Evolutionary conservation across 352 stramenopile species (phyloP).

Genomic region (Phytophthora cryptogea): DNA sequence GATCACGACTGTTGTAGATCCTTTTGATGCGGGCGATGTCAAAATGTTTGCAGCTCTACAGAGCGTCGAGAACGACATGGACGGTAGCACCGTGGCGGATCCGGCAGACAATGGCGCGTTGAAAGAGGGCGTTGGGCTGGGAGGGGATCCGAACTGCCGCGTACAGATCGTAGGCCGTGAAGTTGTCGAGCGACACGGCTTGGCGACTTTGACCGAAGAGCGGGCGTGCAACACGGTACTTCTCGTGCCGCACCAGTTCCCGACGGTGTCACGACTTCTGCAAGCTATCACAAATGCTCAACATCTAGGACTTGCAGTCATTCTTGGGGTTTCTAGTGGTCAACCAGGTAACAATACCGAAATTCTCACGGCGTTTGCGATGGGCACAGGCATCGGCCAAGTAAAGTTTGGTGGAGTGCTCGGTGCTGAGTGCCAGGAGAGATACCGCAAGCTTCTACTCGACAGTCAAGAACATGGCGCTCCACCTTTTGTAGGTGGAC

Average conservation of each 20-base stretch:
- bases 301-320: conserved; percentile 54
- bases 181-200: conserved; percentile 38
- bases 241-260: conserved; percentile 56
- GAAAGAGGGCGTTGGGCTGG: conserved; percentile 27
- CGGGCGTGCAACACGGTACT: conserved; percentile 67
- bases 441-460: conserved; percentile 66
- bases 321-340: conserved; percentile 46
- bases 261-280: conserved; percentile 52
- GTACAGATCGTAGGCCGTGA: conserved; percentile 54
- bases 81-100: conserved; percentile 6
- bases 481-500: conserved; percentile 49
- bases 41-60: conserved; percentile 56
- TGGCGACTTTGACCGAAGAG: conserved; percentile 54
- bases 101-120: neutral
- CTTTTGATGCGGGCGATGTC: conserved; percentile 62
- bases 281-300: conserved; percentile 48
- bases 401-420: conserved; percentile 74
- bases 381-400: conserved; percentile 60
- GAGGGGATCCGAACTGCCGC: conserved; percentile 49
- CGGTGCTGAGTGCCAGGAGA: conserved; percentile 42
- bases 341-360: conserved; percentile 37
- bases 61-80: conserved; percentile 46
- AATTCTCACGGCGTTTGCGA: conserved; percentile 52
- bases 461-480: conserved; percentile 43
- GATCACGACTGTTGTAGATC: conserved; percentile 61